Evolutionary conservation across 495 filamentous ascomycete genomes (phyloP).

Genomic region (Tirmania nivea): DNA sequence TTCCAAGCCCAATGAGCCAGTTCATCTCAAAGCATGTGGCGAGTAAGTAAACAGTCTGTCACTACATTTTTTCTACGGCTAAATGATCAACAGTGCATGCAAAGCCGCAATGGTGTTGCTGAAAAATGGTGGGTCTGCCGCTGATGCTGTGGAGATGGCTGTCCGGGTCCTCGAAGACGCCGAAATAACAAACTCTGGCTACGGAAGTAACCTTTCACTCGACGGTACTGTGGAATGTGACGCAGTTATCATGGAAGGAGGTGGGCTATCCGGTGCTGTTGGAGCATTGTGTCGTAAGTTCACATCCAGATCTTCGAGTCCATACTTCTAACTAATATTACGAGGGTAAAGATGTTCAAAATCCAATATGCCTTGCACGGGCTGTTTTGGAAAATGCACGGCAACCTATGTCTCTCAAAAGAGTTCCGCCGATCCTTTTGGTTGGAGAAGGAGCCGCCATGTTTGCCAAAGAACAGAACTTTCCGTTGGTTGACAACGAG

Average conservation of each 20-base stretch:
- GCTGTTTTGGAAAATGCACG: slow-evolving; percentile 55
- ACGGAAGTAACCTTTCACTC: slow-evolving; percentile 80
- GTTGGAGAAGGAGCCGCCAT: slow-evolving; percentile 63
- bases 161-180: slow-evolving; percentile 71
- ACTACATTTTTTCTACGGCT: background rate
- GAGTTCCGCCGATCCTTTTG: slow-evolving; percentile 82
- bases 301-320: background rate
- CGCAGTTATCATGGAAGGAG: slow-evolving; percentile 75
- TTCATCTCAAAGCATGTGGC: slow-evolving; percentile 66
- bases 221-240: slow-evolving; percentile 86
- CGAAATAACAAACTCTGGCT: slow-evolving; percentile 91
- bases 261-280: slow-evolving; percentile 75
- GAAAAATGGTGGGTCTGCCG: slow-evolving; percentile 49
- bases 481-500: slow-evolving; percentile 48
- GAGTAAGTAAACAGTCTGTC: slow-evolving; percentile 37
- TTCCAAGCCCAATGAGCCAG: slow-evolving; percentile 55
- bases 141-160: slow-evolving; percentile 85
- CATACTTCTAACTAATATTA: slow-evolving; percentile 3
- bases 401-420: slow-evolving; percentile 48
- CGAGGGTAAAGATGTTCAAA: slow-evolving; percentile 48
- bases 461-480: slow-evolving; percentile 59
- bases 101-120: slow-evolving; percentile 59
- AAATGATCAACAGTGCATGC: slow-evolving; percentile 38
- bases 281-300: slow-evolving; percentile 70
- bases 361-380: slow-evolving; percentile 74